Evolutionary conservation across 495 filamentous ascomycete species (phyloP).

Genomic region (Xeromyces bisporus): DNA sequence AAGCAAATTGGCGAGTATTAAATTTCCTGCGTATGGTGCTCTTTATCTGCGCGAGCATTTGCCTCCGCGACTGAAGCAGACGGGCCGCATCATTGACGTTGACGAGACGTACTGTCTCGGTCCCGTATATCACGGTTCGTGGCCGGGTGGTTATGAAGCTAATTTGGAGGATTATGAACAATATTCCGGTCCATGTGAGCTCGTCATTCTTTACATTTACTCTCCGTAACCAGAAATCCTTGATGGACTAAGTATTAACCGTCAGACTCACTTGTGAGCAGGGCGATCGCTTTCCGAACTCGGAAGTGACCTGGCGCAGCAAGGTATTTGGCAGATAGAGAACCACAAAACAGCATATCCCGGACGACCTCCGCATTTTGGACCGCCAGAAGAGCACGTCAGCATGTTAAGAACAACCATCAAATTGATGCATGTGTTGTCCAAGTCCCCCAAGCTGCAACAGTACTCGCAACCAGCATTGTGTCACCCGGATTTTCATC

Average conservation of each 20-base stretch:
- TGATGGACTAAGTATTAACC: too few species aligned
- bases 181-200: slow-evolving; percentile 11
- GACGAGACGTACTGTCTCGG: slow-evolving; percentile 9
- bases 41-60: slow-evolving; percentile 13
- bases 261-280: slow-evolving; percentile 2
- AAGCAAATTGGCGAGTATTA: slow-evolving; percentile 9
- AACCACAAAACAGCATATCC: neutral
- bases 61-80: neutral
- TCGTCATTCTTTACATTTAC: neutral
- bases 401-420: slow-evolving; percentile 2
- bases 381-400: slow-evolving; percentile 5
- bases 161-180: slow-evolving; percentile 3
- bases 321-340: slow-evolving; percentile 1
- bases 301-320: slow-evolving; percentile 2
- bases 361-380: slow-evolving; percentile 1
- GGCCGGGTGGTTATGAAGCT: slow-evolving; percentile 3
- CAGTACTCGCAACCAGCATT: slow-evolving; percentile 6
- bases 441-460: slow-evolving; percentile 1
- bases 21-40: slow-evolving; percentile 13
- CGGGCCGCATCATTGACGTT: slow-evolving; percentile 4
- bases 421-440: slow-evolving; percentile 4
- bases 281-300: slow-evolving; percentile 7
- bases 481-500: slow-evolving; percentile 17
- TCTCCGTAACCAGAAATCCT: too few species aligned
- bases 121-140: slow-evolving; percentile 7